Evolutionary conservation across 108 stramenopile genomes (phyloP), one percentile per base, ranked within the genome.

Genomic region (Cyclostephanos tholiformis): DNA sequence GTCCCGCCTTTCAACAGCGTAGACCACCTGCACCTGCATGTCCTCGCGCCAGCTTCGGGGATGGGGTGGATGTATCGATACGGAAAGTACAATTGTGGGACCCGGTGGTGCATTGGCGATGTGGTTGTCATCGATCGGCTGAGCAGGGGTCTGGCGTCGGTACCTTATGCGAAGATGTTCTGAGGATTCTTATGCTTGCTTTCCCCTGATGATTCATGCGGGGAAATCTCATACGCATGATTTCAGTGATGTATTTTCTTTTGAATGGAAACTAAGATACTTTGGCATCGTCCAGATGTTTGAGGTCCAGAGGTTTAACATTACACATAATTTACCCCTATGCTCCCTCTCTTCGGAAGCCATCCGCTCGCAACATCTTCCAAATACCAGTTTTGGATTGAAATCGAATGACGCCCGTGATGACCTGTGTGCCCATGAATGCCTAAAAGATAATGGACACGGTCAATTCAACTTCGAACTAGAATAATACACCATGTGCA

Each of bases 341-440:
- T 9, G 9, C 41, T 41, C 4, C 41, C 41, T 41, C 41, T 1
- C 6, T 41, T 10, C 41, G 41, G 8, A 12, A 3, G 41, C 41
- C 41, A 48, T 75, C 74, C 8, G 74, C 72, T 43, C 60, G 71
- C 59, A 90, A 58, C 14, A 87, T 73, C 32, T 55, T 77, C 89
- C 89, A 93, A 26, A 93, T 74, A 17, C 89, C 89, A 22, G 88
- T 93, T 66, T 91, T 89, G 70, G 80, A 82, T 67, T 89, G 67
- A 57, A 79, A 87, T 20, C 92, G 78, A 11, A 86, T 23, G 7
- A 89, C 76, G 38, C 89, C 88, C 9, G 89, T 85, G 16, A 89
- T 84, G 12, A 93, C 89, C 62, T 93, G 92, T 25, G 85, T 85
- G 5, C 81, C 90, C 91, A 95, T 92, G 68, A 95, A 95, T 25